A percentile compares a stretch with the other conserved stretches of the same genome.
Evolutionary conservation across 106 monocot species (phyloP).

Genomic region (Phalaenopsis equestris): DNA sequence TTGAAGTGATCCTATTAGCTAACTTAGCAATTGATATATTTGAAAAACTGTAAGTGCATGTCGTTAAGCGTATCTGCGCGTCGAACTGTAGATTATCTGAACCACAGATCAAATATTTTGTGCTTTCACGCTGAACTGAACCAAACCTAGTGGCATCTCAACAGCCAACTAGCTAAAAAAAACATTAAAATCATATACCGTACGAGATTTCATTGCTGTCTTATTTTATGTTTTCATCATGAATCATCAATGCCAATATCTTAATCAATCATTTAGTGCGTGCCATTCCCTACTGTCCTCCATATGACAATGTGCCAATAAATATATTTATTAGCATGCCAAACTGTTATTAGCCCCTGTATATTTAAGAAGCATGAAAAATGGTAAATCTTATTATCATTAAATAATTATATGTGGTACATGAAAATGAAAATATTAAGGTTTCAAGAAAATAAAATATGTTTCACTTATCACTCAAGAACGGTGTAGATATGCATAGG

Average conservation of each 20-base stretch:
- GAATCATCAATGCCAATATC: slow-evolving; percentile 4
- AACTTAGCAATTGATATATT: neutral
- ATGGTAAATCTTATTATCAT: neutral
- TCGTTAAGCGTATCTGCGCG: neutral
- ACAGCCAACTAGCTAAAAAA: neutral
- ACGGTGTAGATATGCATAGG: slow-evolving; percentile 20
- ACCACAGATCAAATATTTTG: neutral
- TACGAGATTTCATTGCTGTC: neutral
- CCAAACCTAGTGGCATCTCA: neutral
- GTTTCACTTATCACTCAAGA: neutral
- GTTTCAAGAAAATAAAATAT: neutral
- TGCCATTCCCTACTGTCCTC: slow-evolving; percentile 2
- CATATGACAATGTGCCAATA: neutral
- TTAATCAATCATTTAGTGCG: slow-evolving; percentile 5
- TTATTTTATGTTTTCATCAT: neutral
- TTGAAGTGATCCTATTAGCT: too few relatives aligned
- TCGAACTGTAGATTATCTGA: neutral
- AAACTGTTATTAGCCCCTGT: too few relatives aligned
- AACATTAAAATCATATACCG: neutral
- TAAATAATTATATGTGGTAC: neutral
- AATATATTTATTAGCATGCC: too few relatives aligned
- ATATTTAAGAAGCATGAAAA: too few relatives aligned
- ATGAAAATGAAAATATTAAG: neutral
- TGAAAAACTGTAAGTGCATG: neutral
- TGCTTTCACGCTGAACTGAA: neutral